A percentile compares a stretch with the other conserved stretches of the same genome.
Evolutionary conservation across 2,329 filamentous ascomycete species (phyloP).

Genomic region (Monosporascus sp.): DNA sequence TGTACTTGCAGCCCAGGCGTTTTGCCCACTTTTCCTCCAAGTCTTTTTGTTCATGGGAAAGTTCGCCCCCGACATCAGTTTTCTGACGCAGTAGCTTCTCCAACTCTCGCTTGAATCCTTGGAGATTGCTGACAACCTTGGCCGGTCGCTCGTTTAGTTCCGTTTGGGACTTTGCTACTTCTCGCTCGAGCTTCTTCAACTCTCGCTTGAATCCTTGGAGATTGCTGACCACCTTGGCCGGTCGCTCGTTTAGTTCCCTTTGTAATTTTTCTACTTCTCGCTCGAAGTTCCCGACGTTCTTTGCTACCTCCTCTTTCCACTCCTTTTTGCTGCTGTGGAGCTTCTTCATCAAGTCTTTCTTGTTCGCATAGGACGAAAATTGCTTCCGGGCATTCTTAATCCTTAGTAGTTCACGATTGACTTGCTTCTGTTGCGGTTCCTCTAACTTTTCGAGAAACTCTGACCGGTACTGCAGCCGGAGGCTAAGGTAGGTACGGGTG

Average conservation of each 20-base stretch:
- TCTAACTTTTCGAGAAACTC: neutral
- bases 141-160: neutral
- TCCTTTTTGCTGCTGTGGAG: neutral
- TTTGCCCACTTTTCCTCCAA: too few species aligned
- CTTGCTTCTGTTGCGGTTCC: neutral
- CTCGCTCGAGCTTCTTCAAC: too few species aligned
- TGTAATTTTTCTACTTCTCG: neutral
- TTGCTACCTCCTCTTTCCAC: neutral
- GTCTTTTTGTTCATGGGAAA: too few species aligned
- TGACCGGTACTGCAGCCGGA: neutral
- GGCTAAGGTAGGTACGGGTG: neutral
- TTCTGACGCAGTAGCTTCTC: too few species aligned
- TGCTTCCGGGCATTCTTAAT: neutral
- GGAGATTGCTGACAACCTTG: neutral
- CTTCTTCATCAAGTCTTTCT: neutral
- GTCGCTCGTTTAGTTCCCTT: neutral
- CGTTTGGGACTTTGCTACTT: neutral
- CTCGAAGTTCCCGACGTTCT: neutral
- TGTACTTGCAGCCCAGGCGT: neutral
- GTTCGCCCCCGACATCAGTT: too few species aligned
- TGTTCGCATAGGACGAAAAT: neutral
- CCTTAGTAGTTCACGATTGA: neutral
- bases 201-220: neutral
- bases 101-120: neutral
- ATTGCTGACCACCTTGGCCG: neutral